Evolutionary conservation across 2,329 filamentous ascomycete genomes (phyloP).

Genomic region (Fusarium austroafricanum): DNA sequence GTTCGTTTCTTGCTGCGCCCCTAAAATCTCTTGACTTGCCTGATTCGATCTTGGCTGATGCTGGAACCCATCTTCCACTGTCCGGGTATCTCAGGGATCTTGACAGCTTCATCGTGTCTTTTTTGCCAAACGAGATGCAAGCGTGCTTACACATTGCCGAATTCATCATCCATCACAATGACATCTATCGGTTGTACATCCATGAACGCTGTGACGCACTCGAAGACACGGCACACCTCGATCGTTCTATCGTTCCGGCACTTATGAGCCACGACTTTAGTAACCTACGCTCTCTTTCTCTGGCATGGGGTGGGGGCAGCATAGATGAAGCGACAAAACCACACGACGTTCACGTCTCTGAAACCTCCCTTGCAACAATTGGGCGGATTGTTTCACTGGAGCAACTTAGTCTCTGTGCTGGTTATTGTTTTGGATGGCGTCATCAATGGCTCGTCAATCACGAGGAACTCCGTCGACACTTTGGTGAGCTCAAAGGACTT

Average conservation of each 20-base stretch:
- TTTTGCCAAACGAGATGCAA: too few species aligned
- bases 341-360: neutral
- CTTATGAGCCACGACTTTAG: slow-evolving; percentile 1
- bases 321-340: too few species aligned
- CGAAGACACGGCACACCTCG: neutral
- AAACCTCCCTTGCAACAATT: neutral
- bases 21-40: slow-evolving; percentile 11
- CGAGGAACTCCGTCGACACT: neutral
- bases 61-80: fast-evolving
- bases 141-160: too few species aligned
- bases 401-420: slow-evolving; percentile 15
- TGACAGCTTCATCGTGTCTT: too few species aligned
- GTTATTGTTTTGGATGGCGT: neutral
- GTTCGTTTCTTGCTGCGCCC: slow-evolving; percentile 6
- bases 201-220: neutral
- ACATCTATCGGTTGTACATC: slow-evolving; percentile 1
- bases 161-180: neutral
- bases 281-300: slow-evolving; percentile 20
- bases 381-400: slow-evolving; percentile 20
- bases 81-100: neutral
- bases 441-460: slow-evolving; percentile 30
- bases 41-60: too few species aligned
- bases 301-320: slow-evolving; percentile 25
- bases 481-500: slow-evolving; percentile 4
- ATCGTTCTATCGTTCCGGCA: slow-evolving; percentile 14